Conservation (phyloP, 768 basidiomycete genomes). For the Calocera viscosa region DNA sequence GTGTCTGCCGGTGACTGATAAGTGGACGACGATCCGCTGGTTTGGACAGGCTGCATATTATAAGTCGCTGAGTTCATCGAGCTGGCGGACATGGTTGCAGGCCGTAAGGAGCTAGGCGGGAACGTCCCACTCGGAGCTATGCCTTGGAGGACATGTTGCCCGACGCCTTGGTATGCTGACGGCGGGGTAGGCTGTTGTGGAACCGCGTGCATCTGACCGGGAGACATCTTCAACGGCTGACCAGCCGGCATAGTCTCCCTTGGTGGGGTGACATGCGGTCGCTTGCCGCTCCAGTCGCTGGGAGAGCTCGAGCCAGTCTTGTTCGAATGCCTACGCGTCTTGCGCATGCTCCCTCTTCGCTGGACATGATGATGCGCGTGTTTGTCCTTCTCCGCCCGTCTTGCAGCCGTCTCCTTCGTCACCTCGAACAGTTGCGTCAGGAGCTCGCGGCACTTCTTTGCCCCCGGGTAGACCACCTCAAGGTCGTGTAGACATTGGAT, state of each 20-base stretch:
- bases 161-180: neutral
- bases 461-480: slow-evolving; percentile 82
- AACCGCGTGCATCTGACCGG: neutral
- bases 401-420: slow-evolving; percentile 8
- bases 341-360: neutral
- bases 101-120: neutral
- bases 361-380: neutral
- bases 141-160: neutral
- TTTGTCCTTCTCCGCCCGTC: neutral
- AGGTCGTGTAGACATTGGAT: slow-evolving; percentile 59
- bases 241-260: neutral
- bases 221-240: neutral
- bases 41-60: neutral
- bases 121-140: neutral
- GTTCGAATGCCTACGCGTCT: slow-evolving; percentile 4
- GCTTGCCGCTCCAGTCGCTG: neutral
- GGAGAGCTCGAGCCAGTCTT: slow-evolving; percentile 7
- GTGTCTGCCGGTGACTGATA: neutral
- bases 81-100: neutral
- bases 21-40: neutral
- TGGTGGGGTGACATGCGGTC: neutral
- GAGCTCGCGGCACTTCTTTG: slow-evolving; percentile 56
- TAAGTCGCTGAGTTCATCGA: neutral
- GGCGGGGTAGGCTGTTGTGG: neutral
- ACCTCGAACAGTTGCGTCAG: slow-evolving; percentile 17